Base-by-base conservation (phyloP, 768 basidiomycete genomes). In the Candolleomyces eurysporus region DNA sequence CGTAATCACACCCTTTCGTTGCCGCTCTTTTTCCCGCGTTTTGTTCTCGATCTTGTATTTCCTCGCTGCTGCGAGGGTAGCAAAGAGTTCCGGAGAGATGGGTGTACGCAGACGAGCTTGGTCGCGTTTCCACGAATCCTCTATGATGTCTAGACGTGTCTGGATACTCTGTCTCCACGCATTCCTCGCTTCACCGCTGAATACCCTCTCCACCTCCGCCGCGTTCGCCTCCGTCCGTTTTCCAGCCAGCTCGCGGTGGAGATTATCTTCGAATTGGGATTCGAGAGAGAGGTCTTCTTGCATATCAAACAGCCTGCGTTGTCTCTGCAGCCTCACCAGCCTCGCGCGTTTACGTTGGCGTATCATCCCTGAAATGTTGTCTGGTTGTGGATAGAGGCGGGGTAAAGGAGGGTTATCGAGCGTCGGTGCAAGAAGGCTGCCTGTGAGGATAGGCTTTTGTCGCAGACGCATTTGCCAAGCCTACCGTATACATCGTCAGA, bases 301-400 rank as follows among this genome's bases (percentile, higher is more conserved):
- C 22, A 62, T 60, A 32, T 73, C 78, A 4, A 65, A 59, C 2
- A 84, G 61, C 14, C 69, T 64, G 4, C 64, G 69, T 9, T 72
- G 69, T 54, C 71, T 72, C 31, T 66, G 73, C n/a, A 79, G 64
- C 5, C 91, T 81, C 40, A 75, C 72, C 6, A 78, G 70, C n/a
- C 78, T 67, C 3, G 75, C 73, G 21, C 62, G 58, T 40, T 72
- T 71, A 2, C 84, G 76, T 30, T 76, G 75, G 9, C 75, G 69
- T 39, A 96, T 91, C 77, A 94, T 92, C 70, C 83, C 81, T 1
- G 83, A 79, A 49, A 94, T 82, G n/a, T 81, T 77, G 5, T 74
- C 66, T 0, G 96, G 95, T 63, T 96, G 93, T 0, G 91, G 92
- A 45, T 82, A 85, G 65, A 97, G 76, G 0, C 91, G 85, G 0